Evolutionary conservation across 345 rosid genomes (phyloP), one percentile per base, ranked within the genome.

Genomic region (Eucalyptus pauciflora): DNA sequence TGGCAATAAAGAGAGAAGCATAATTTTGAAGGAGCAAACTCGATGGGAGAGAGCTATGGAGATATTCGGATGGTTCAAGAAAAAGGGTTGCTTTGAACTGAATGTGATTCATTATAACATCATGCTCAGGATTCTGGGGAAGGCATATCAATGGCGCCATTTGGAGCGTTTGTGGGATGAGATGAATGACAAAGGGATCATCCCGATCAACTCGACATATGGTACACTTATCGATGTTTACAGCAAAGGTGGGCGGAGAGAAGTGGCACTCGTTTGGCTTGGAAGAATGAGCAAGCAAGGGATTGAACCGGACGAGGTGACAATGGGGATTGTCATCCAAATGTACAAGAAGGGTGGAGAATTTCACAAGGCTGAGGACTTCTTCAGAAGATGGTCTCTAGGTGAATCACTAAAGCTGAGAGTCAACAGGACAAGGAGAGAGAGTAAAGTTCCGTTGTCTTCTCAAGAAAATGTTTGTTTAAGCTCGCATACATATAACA

Each of bases 81-180:
- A 94, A 18, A 95, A 95, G 56, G 94, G 92, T 3, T 95, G 96
- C 87, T 94, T 94, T 87, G 98, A 96, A 88, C 56, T 95, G 95
- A 96, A 96, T 90, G 97, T 97, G 89, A 96, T 97, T 93, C 98
- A 96, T 87, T 97, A 96, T 60, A 96, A 97, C 29, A 96, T 97
- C 60, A 96, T 96, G 95, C 92, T 96, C 17, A 88, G 98, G 89
- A 92, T 93, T 88, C 96, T 96, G 85, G 99, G 99, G 5, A 94
- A 93, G 93, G 96, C 96, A 25, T 91, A 88, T 89, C 93, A 94
- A 89, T 97, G 98, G 99, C 91, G 90, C 87, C 87, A 90, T 80
- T 93, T 96, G 79, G 93, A 95, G 92, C 87, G 88, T 88, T 90
- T 98, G 80, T 95, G 98, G 94, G 93, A 93, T 62, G 99, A 96